phyloP scores from a whole-genome alignment of 495 filamentous ascomycete genomes.

The Aspergillus sparsus region DNA sequence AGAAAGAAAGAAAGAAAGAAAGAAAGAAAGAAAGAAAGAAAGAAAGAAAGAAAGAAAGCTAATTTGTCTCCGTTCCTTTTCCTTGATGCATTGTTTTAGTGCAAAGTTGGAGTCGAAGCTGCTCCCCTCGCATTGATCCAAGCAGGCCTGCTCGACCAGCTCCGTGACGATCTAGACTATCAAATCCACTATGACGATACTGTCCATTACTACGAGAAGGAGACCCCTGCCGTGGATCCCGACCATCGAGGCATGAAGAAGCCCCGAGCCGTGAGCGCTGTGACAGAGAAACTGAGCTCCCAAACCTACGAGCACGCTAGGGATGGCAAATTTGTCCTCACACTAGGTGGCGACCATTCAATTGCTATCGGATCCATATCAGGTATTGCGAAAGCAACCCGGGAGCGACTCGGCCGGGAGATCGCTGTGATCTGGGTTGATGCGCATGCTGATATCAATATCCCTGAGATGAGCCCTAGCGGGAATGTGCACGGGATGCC shows the following conservation, averaged over 20 bases:
- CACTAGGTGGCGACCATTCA: slow-evolving; percentile 92
- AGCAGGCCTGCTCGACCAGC: slow-evolving; percentile 79
- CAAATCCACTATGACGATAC: slow-evolving; percentile 79
- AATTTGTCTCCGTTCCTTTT: not conserved
- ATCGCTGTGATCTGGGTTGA: slow-evolving; percentile 98
- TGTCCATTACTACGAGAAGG: slow-evolving; percentile 79
- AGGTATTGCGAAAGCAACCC: slow-evolving; percentile 79
- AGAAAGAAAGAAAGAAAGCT: not conserved
- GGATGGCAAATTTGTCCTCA: slow-evolving; percentile 84
- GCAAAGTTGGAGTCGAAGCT: slow-evolving; percentile 89
- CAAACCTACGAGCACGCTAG: slow-evolving; percentile 88
- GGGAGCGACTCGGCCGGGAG: slow-evolving; percentile 77
- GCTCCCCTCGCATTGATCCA: slow-evolving; percentile 90
- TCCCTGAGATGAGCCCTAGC: slow-evolving; percentile 82
- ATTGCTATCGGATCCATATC: slow-evolving; percentile 93
- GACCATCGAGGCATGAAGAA: slow-evolving; percentile 90
- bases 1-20: no score
- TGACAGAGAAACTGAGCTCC: slow-evolving; percentile 74
- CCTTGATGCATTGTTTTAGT: slow-evolving; percentile 46
- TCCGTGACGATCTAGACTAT: slow-evolving; percentile 84
- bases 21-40: no score
- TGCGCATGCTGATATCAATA: slow-evolving; percentile 97
- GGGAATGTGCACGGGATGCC: slow-evolving; percentile 99
- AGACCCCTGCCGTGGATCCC: slow-evolving; percentile 67
- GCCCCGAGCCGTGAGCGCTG: slow-evolving; percentile 81